phyloP scores from a whole-genome alignment of 768 basidiomycete species.

The Mycena vulgaris region DNA sequence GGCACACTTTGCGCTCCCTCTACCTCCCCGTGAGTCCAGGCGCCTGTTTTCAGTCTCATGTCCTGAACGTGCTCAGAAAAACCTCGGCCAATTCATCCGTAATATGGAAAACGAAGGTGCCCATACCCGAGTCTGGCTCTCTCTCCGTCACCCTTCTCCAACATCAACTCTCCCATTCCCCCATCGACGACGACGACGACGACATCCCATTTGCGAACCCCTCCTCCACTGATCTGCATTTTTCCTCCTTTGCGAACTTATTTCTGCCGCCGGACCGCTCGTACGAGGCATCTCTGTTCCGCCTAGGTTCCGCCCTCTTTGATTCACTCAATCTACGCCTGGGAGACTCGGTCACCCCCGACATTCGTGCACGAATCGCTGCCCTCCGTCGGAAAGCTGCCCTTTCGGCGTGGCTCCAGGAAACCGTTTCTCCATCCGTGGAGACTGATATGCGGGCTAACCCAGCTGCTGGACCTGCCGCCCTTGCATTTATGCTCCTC shows the following conservation, averaged over 20 bases:
- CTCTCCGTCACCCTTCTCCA: conserved; percentile 77
- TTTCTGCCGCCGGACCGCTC: conserved; percentile 82
- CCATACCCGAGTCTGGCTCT: conserved; percentile 53
- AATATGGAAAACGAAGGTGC: conserved; percentile 66
- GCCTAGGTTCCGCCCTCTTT: conserved; percentile 91
- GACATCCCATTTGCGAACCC: conserved; percentile 81
- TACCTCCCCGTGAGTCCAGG: conserved; percentile 64
- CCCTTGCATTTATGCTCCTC: conserved; percentile 81
- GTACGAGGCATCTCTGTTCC: conserved; percentile 86
- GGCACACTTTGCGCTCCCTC: conserved; percentile 80
- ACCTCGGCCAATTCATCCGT: conserved; percentile 74
- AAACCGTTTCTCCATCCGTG: conserved; percentile 76
- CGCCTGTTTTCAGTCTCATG: conserved; percentile 17
- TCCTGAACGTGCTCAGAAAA: conserved; percentile 53
- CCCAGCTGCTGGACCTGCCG: conserved; percentile 59
- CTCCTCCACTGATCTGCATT: conserved; percentile 71
- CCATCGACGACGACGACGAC: conserved; percentile 79
- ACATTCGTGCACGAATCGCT: conserved; percentile 73
- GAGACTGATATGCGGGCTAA: conserved; percentile 78
- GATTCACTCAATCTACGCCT: conserved; percentile 84
- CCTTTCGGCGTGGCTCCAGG: conserved; percentile 89
- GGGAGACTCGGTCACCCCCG: conserved; percentile 65
- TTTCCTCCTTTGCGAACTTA: conserved; percentile 81
- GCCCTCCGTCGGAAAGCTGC: conserved; percentile 83
- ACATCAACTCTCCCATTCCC: conserved; percentile 82